A percentile compares a stretch with the other conserved stretches of the same genome.
phyloP scores from a whole-genome alignment of 78 protist genomes.

The Pigoraptor vietnamica region DNA sequence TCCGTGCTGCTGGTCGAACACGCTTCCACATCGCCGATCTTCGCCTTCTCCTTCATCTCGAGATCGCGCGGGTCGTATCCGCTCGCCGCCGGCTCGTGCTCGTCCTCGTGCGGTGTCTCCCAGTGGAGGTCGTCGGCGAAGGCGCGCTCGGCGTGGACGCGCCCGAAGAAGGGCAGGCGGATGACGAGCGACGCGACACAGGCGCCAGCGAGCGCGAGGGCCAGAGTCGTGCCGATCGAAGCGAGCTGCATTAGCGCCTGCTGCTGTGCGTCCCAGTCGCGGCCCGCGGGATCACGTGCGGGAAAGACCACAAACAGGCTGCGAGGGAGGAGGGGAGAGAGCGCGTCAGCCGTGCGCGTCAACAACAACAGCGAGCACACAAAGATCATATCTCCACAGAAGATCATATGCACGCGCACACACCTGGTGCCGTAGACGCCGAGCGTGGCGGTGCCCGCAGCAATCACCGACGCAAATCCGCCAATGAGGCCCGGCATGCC shows the following conservation, averaged over 20 bases:
- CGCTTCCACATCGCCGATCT: neutral
- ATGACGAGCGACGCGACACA: neutral
- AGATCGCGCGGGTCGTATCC: neutral
- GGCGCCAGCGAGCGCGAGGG: neutral
- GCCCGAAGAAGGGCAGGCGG: neutral
- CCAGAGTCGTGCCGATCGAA: neutral
- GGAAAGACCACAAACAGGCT: neutral
- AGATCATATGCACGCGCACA: neutral
- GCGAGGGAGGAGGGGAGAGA: neutral
- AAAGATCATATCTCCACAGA: neutral
- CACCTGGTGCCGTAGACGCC: neutral
- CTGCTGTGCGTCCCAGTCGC: neutral
- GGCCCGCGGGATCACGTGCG: neutral
- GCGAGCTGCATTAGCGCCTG: neutral
- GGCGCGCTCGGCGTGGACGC: neutral
- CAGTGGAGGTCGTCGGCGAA: neutral
- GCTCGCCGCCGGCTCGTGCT: neutral
- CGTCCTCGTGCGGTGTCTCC: neutral
- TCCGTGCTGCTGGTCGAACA: neutral
- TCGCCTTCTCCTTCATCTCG: neutral
- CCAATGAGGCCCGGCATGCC: constrained; percentile 69
- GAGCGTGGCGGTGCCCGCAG: neutral
- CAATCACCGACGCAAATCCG: neutral
- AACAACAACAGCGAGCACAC: neutral
- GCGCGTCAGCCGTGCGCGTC: no score